Base-by-base conservation (phyloP, 805 yeast genomes). In the Yarrowia sp. region DNA sequence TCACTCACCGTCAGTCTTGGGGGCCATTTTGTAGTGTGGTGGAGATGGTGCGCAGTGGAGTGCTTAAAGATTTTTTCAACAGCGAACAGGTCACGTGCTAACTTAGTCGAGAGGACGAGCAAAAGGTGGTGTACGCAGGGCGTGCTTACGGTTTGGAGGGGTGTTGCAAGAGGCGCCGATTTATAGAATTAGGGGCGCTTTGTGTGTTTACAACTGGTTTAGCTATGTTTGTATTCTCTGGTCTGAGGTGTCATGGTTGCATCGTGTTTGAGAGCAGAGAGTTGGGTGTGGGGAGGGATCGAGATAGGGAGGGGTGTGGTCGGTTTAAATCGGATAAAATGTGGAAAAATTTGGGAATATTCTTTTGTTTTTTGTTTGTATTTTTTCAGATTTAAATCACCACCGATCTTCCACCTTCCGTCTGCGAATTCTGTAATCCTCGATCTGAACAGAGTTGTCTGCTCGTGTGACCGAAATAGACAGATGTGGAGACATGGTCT, bases 21-120 rank as follows among this genome's bases (percentile, higher is more conserved):
- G 60, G 41, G 59, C 59, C 62, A 60, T 60, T 25, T 46, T 60
- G 22, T 60, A 22, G 31, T 33, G 56, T 41, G 27, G 55, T 51
- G 58, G 16, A 27, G 31, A 25, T 38, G 35, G 41, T 25, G 58
- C 32, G 55, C 9, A 47, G 29, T 3, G 29, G 22, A 35, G 31
- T 33, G 42, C 31, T 24, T 51, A 51, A 51, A 51, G 58, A 51
- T 51, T 51, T 51, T 59, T 56, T 39, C 29, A 19, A 25, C 39
- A 9, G 21, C 21, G 25, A 27, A 27, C 12, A 27, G 33, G 55
- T 47, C 55, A 47, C 55, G 55, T 47, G 55, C 19, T 27, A 31
- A 47, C 55, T 14, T 47, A 29, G 55, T 46, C 16, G 13, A 12
- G 38, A 13, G 5, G 42, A 14, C 16, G 16, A 38, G 42, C 41